Base-by-base conservation (phyloP, 495 filamentous ascomycete species). In the Sabuloglossum arenarium region DNA sequence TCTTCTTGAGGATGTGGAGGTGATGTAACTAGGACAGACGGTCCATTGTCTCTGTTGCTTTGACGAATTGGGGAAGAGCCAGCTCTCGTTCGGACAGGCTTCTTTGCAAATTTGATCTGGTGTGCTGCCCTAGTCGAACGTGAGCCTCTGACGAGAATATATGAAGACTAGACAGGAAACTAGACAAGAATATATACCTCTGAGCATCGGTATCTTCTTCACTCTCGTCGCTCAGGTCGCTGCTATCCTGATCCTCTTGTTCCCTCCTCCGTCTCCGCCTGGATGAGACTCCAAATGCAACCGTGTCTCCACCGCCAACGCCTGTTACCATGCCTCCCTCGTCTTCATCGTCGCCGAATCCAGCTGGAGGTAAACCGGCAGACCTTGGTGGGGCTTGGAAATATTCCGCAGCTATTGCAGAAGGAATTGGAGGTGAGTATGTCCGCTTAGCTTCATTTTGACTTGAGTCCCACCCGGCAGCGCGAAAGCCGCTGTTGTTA, bases 181-280 rank as follows among this genome's bases (percentile, higher is more conserved):
- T 12, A 1, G 10, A 42, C 30, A 10, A 50, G 16, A 53, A 12
- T 29, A 25, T 53, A 29, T 39, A 50, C 24, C 56, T 39, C 39
- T 69, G 69, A 59, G 61, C 53, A 70, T 94, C 87, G 10, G 73
- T 75, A 57, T 94, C 88, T 30, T 95, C 90, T 51, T 98, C 91
- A 61, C 88, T 96, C 54, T 97, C 90, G 61, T 96, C 91, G 62
- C 87, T 96, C 58, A 96, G 68, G 65, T 97, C 91, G 64, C 88
- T 94, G 65, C 91, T 97, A 65, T 97, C 93, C 29, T 96, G 93
- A 46, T 97, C 91, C 56, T 95, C 90, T 59, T 90, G 85, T 61
- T 88, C 81, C 37, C 79, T 79, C 53, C 79, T 75, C 55, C 71
- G 69, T 61, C 79, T 59, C 58, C 71, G 58, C 70, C 73, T 62